These are phyloP conservation scores for Ophiorrhiza pumila DNA, from an alignment of 257 asterid species.

Conservation along the genomic window DNA sequence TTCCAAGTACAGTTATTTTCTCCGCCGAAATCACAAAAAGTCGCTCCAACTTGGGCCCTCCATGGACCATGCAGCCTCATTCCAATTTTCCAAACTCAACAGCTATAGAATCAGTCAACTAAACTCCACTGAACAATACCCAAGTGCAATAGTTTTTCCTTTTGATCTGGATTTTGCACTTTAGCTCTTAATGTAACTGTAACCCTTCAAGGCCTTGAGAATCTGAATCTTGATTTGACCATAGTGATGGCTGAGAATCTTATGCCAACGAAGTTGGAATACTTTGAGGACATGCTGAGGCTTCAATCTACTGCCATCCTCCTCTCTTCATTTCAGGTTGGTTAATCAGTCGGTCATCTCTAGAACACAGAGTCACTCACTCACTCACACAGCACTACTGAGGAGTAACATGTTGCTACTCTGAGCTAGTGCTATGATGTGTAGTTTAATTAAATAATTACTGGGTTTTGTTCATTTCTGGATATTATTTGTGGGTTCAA, in stretches of 20 bases:
- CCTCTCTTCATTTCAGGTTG: conserved; percentile 50
- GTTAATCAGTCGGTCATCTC: conserved; percentile 7
- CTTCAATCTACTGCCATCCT: conserved; percentile 54
- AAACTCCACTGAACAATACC: no score
- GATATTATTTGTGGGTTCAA: not conserved
- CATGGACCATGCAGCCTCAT: no score
- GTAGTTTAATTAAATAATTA: not conserved
- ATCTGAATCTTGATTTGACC: not conserved
- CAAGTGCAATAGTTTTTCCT: no score
- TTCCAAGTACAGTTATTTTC: no score
- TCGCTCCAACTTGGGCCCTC: no score
- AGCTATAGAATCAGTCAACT: no score
- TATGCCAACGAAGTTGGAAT: conserved; percentile 52
- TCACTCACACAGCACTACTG: no score
- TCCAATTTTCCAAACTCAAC: no score
- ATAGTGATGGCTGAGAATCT: conserved; percentile 45
- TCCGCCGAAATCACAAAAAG: no score
- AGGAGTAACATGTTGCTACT: not conserved
- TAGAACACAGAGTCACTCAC: not conserved
- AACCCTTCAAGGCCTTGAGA: not conserved
- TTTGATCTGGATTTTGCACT: not conserved
- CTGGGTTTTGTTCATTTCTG: not conserved
- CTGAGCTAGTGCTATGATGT: not conserved
- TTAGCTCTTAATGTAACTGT: not conserved
- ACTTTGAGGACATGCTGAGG: conserved; percentile 54